Evolutionary conservation across 2,329 filamentous ascomycete genomes (phyloP), one percentile per base, ranked within the genome.

Genomic region (Aspergillus transmontanensis): DNA sequence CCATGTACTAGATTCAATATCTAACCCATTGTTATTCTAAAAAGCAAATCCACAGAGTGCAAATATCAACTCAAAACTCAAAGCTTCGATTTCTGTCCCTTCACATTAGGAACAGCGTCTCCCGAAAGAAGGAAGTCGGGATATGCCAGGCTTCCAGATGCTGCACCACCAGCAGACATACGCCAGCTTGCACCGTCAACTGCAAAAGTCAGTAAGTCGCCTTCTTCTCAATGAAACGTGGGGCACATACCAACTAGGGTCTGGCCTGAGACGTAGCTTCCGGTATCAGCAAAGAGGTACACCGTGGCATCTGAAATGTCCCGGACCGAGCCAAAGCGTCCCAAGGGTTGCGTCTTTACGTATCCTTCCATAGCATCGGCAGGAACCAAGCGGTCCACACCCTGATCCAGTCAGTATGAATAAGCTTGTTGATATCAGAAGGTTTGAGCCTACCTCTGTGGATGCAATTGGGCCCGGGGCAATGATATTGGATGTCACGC

Each of bases 251-350:
- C 85, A 36, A 96, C 91, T 41, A 97, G 79, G 3, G 88, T 86
- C 68, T 93, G 89, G 1, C 93, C 95, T 69, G 91, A 97, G 54
- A 98, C 88, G 76, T 91, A 97, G 75, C 90, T 93, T 0, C 90
- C 94, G 0, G 92, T 88, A 53, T 96, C 91, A 53, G 90, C 91
- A 74, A 97, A 95, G 60, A 98, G 77, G 72, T 89, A 99, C 0
- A 98, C 87, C 0, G 94, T 97, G 1, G 94, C 92, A 78, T 99
- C 94, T 0, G 93, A 91, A 72, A 99, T 93, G 73, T 99, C 94
- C 68, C 90, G 90, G 30, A 96, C 87, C 0, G 86, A 86, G 7
- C 94, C 95, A 77, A 88, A 88, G 61, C 94, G 85, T 1, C 93
- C 93, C 2, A 89, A 80, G 0, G 95, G 95, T 43, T 96, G 85